Evolutionary conservation across 345 rosid genomes (phyloP), one percentile per base, ranked within the genome.

Genomic region (Rubroshorea leprosula): DNA sequence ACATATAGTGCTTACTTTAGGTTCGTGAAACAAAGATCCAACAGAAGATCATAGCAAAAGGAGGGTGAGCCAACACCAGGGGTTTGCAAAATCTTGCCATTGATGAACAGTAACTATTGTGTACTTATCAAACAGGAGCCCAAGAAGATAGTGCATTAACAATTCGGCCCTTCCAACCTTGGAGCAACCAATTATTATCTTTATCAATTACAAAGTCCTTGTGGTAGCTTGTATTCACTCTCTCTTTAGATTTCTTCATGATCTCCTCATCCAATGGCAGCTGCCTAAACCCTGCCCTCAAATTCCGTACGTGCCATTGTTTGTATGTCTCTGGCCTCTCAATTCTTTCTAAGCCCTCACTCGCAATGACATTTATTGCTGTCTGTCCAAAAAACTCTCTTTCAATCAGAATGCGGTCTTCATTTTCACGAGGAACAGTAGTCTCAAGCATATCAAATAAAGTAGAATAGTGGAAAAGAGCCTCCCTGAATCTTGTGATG

Each of bases 141-240:
- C 83, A 83, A 44, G 79, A 57, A 20, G 85, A 78, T 54, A 68
- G 63, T 1, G 80, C 84, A 19, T 58, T 56, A 21, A 76, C 49
- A 38, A 76, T 64, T 41, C 84, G 77, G 10, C 84, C 84, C 61
- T 79, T 82, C 87, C 87, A 82, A 22, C 87, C 87, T 22, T 76
- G 82, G 41, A 76, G 74, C 63, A 79, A 27, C 84, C 87, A 82
- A 23, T 22, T 70, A 25, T 76, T 66, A 59, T 79, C 74, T 62
- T 76, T 72, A 16, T 76, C 73, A n/a, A 76, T 62, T 9, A 58
- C 66, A 61, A 82, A 82, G 61, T 82, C 87, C 52, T 76, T 82
- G 64, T 76, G 76, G 62, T 82, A 78, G 58, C 15, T 3, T 19
- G 63, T 51, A n/a, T 55, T 49, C 27, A 76, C 78, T 54, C 68